phyloP scores from a whole-genome alignment of 2,329 filamentous ascomycete genomes.

The Claviceps purpurea region DNA sequence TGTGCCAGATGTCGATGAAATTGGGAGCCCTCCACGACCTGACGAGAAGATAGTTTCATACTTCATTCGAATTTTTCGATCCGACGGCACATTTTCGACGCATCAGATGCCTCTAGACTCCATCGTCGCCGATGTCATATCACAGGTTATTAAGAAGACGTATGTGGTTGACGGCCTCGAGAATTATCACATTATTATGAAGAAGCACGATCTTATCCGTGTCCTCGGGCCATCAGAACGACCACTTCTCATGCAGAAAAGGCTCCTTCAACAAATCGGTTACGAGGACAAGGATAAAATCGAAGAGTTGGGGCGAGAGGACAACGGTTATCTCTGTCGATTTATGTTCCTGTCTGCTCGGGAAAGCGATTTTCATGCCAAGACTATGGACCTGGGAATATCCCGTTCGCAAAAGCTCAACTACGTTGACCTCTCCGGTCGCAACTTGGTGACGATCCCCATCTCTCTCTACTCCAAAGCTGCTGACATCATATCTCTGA shows the following conservation, averaged over 20 bases:
- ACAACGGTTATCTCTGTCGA: slow-evolving; percentile 92
- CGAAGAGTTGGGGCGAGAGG: slow-evolving; percentile 87
- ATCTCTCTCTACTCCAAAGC: slow-evolving; percentile 88
- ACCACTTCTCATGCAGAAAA: slow-evolving; percentile 83
- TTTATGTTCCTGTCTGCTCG: slow-evolving; percentile 90
- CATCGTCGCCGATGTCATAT: slow-evolving; percentile 73
- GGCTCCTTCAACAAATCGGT: slow-evolving; percentile 78
- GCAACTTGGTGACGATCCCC: slow-evolving; percentile 87
- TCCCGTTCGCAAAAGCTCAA: slow-evolving; percentile 81
- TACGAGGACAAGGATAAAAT: slow-evolving; percentile 78
- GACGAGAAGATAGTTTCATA: slow-evolving; percentile 68
- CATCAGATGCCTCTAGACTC: slow-evolving; percentile 74
- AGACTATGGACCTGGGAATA: slow-evolving; percentile 61
- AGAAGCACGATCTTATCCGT: slow-evolving; percentile 78
- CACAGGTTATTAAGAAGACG: slow-evolving; percentile 88
- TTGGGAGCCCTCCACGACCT: slow-evolving; percentile 49
- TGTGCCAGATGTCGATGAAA: slow-evolving; percentile 51
- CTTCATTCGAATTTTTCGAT: slow-evolving; percentile 90
- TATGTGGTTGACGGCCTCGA: slow-evolving; percentile 80
- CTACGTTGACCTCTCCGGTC: slow-evolving; percentile 81
- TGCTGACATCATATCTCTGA: slow-evolving; percentile 84
- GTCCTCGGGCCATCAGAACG: slow-evolving; percentile 68
- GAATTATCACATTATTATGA: slow-evolving; percentile 92
- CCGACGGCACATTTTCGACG: slow-evolving; percentile 88
- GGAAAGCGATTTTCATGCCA: slow-evolving; percentile 64